Evolutionary conservation across 2,329 filamentous ascomycete species (phyloP).

Genomic region (Phoma sp.): DNA sequence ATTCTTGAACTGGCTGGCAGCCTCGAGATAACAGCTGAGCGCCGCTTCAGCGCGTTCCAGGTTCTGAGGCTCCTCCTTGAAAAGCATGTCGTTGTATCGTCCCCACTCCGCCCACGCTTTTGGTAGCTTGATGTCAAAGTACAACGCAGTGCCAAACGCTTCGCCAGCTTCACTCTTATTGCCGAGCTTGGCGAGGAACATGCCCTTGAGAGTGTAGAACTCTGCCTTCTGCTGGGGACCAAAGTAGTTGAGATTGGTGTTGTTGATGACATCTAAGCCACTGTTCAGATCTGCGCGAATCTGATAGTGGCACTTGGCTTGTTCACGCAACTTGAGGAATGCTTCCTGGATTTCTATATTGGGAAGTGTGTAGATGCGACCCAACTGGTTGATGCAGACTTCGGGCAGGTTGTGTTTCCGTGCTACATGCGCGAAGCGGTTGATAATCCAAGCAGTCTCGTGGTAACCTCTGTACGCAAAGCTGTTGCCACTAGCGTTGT

Average conservation of each 20-base stretch:
- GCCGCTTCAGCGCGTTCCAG: constrained; percentile 87
- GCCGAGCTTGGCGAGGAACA: constrained; percentile 95
- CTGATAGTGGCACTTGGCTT: constrained; percentile 98
- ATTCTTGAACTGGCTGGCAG: constrained; percentile 95
- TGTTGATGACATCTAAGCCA: constrained; percentile 97
- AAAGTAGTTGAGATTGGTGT: constrained; percentile 99
- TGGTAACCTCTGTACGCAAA: constrained; percentile 98
- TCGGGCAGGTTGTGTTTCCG: constrained; percentile 96
- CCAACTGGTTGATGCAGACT: constrained; percentile 95
- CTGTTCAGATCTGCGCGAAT: constrained; percentile 90
- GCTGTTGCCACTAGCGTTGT: constrained; percentile 83
- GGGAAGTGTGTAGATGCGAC: constrained; percentile 95
- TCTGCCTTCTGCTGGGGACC: constrained; percentile 95
- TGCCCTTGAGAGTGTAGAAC: constrained; percentile 98
- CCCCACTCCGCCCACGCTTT: constrained; percentile 99
- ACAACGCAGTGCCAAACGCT: constrained; percentile 92
- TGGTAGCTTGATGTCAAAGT: constrained; percentile 92
- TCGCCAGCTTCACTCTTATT: constrained; percentile 91
- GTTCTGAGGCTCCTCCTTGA: constrained; percentile 87
- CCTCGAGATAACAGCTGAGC: constrained; percentile 94
- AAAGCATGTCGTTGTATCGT: constrained; percentile 94
- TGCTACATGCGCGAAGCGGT: constrained; percentile 95
- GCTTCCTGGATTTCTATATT: constrained; percentile 99
- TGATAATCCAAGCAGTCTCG: constrained; percentile 99
- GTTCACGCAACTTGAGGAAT: constrained; percentile 96